Conservation (phyloP, 768 basidiomycete species). For the Boletus barrowsii region DNA sequence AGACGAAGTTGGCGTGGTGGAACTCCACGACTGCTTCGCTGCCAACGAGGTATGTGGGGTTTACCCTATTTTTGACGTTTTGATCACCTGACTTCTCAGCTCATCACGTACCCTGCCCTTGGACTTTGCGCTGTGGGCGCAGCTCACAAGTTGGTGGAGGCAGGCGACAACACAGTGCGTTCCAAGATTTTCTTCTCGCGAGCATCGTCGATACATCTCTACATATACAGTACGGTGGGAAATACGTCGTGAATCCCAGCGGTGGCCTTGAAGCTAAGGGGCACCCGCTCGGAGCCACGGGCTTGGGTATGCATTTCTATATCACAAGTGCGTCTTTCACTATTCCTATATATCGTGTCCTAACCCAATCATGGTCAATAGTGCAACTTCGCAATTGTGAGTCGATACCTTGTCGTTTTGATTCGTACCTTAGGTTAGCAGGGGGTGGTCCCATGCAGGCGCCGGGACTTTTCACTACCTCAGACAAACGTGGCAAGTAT, state of each 20-base stretch:
- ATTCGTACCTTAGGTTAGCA: slow-evolving; percentile 17
- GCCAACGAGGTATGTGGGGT: slow-evolving; percentile 60
- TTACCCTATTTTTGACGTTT: not conserved
- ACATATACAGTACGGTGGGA: slow-evolving; percentile 65
- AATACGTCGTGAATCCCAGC: slow-evolving; percentile 81
- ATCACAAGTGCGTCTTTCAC: slow-evolving; percentile 57
- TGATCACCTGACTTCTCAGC: slow-evolving; percentile 35
- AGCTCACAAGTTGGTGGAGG: slow-evolving; percentile 71
- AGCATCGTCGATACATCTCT: not conserved
- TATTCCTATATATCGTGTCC: not conserved
- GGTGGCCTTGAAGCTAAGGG: slow-evolving; percentile 90
- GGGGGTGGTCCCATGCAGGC: slow-evolving; percentile 88
- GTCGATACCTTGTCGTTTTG: not conserved
- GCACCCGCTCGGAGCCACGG: slow-evolving; percentile 80
- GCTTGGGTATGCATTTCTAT: slow-evolving; percentile 85
- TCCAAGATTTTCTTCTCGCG: not conserved
- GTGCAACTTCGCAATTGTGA: slow-evolving; percentile 76
- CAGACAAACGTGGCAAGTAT: slow-evolving; percentile 70
- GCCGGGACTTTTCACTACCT: slow-evolving; percentile 57
- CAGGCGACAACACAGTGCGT: slow-evolving; percentile 74
- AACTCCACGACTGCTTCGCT: slow-evolving; percentile 85
- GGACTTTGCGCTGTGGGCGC: slow-evolving; percentile 65
- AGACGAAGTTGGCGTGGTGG: slow-evolving; percentile 78
- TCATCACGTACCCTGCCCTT: slow-evolving; percentile 79
- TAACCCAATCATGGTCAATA: slow-evolving; percentile 21